These are phyloP conservation scores for Desmodesmus armatus DNA, from an alignment of 139 green algal species.

Conservation along the genomic window DNA sequence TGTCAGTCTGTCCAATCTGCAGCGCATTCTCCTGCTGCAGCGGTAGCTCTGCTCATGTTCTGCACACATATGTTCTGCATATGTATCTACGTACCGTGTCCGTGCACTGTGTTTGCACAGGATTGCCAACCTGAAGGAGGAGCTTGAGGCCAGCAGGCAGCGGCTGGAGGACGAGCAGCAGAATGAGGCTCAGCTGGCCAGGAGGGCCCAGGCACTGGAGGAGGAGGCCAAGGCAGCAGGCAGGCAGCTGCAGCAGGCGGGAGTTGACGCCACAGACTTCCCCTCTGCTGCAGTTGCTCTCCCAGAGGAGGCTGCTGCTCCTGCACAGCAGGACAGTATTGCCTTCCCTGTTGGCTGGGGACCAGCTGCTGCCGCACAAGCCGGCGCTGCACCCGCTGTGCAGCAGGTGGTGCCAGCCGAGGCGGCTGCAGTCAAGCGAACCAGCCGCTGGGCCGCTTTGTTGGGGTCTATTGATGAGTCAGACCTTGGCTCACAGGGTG, in stretches of 20 bases:
- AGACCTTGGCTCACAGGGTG: conserved; percentile 2
- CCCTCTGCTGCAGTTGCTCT: neutral
- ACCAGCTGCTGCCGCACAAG: neutral
- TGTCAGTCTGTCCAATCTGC: too few species aligned
- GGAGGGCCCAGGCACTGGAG: conserved; percentile 2
- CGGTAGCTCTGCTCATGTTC: too few species aligned
- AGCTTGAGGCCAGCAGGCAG: conserved; percentile 14
- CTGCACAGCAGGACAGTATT: conserved; percentile 12
- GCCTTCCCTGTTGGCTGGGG: neutral
- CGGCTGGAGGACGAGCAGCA: conserved; percentile 33
- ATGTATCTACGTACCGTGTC: too few species aligned
- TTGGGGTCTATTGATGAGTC: too few species aligned
- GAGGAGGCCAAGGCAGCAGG: conserved; percentile 7
- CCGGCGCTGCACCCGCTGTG: neutral
- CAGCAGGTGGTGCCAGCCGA: neutral
- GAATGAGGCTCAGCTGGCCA: conserved; percentile 1
- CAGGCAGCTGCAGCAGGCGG: conserved; percentile 2
- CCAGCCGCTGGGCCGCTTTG: too few species aligned
- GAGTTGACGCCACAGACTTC: neutral
- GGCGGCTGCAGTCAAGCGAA: too few species aligned
- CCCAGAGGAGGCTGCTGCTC: neutral
- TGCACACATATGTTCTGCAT: too few species aligned
- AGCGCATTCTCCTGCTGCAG: too few species aligned
- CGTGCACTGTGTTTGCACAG: neutral
- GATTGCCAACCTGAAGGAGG: conserved; percentile 20